Conservation (phyloP, 371 early-diverging fungal species). For the Rhizopus delemar region DNA sequence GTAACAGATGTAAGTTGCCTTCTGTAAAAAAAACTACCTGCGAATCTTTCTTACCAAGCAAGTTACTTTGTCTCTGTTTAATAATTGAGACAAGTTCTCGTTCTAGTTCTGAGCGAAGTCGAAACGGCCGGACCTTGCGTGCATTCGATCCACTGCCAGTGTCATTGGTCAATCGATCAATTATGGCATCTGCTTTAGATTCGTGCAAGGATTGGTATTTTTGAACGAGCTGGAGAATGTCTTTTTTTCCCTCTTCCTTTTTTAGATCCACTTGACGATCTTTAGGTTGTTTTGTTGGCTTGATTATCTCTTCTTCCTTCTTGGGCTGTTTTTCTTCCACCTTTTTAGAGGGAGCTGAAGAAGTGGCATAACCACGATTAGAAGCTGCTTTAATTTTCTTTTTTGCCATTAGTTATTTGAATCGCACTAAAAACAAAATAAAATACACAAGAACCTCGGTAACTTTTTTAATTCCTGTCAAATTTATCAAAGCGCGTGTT, state of each 20-base stretch:
- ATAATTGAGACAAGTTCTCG: constrained; percentile 27
- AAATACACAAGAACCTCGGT: no score
- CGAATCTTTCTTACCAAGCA: constrained; percentile 1
- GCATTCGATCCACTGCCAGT: constrained; percentile 2
- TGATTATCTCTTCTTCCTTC: not conserved
- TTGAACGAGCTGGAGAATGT: constrained; percentile 14
- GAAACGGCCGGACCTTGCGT: constrained; percentile 17
- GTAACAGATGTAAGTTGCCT: not conserved
- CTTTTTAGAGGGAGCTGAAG: constrained; percentile 26
- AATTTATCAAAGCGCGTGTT: no score
- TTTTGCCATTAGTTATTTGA: constrained; percentile 21
- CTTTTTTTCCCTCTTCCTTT: constrained; percentile 8
- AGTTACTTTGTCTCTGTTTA: constrained; percentile 8
- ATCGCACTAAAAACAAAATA: not conserved
- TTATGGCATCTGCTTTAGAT: constrained; percentile 16
- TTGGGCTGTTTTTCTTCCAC: not conserved
- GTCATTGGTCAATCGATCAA: constrained; percentile 21
- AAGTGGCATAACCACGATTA: constrained; percentile 27
- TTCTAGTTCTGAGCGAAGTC: constrained; percentile 25
- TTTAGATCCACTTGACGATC: not conserved
- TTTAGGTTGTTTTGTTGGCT: not conserved
- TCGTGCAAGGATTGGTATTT: constrained; percentile 26
- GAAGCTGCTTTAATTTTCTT: constrained; percentile 22
- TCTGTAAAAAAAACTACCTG: not conserved
- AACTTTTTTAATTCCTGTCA: no score